Base-by-base conservation (phyloP, 176 grass and related monocot genomes). In the Raddia distichophylla region DNA sequence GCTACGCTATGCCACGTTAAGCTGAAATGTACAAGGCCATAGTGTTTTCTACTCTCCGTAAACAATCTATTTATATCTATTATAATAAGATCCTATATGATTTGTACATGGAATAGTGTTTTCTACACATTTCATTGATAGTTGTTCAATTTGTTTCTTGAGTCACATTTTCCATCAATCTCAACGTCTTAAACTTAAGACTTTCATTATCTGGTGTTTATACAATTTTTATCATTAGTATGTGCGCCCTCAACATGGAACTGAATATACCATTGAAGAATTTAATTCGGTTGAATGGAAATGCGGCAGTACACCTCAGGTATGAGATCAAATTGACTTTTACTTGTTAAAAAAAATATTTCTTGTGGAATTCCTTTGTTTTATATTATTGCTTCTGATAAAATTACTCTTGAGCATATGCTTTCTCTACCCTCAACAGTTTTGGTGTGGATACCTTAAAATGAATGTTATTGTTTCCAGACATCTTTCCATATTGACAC, bases 291-390 rank as follows among this genome's bases (percentile, higher is more conserved):
- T 80, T 40, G 47, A 93, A 77, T 98, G 93, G 93, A 91, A 93
- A 86, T 95, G 76, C 86, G 78, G 84, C 55, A 74, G 67, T 72
- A 91, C 71, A 87, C 96, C 93, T 82, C 80, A 93, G 90, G 95
- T 94, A 90, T 75, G 80, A 49, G 50, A 89, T 50, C 34, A 71
- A 68, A 70, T 20, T 50, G 47, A 22, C 70, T 22, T 74, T 17
- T 33, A 61, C 64, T 27, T 58, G 40, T 59, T 75, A 53, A 86
- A 86, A 14, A 79, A 67, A 77, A 56, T 69, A 8, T 73, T 74
- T 14, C n/a, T n/a, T 40, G 40, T 10, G 12, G 9, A 74, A 59
- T 18, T 74, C 61, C 3, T 47, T 37, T 35, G 5, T 51, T 86
- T 52, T 73, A 40, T 34, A 43, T 57, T 15, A 10, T 11, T 60